phyloP scores from a whole-genome alignment of 225 moss, liverwort and hornwort genomes.

The Asterella californica region DNA sequence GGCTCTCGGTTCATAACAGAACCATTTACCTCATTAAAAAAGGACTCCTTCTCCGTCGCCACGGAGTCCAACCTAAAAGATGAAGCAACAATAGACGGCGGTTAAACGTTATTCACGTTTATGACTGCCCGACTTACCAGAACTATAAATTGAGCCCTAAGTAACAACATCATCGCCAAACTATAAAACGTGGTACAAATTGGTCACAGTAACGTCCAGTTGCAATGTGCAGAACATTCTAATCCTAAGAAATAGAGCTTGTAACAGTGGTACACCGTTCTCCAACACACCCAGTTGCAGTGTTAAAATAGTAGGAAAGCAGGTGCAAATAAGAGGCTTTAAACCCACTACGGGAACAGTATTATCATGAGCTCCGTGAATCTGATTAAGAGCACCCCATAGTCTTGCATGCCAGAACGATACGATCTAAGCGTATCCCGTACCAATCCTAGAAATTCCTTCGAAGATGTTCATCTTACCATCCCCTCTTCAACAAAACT shows the following conservation, averaged over 20 bases:
- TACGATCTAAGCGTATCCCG: slow-evolving; percentile 20
- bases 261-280: no score
- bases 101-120: not conserved
- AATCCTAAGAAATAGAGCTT: no score
- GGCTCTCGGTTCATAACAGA: not conserved
- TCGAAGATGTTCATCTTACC: slow-evolving; percentile 33
- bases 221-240: no score
- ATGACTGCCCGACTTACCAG: not conserved
- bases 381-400: not conserved
- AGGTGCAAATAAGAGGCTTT: no score
- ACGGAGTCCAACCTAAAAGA: slow-evolving; percentile 80
- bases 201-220: not conserved
- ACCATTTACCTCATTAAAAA: slow-evolving; percentile 73
- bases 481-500: slow-evolving; percentile 91
- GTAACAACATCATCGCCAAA: not conserved
- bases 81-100: not conserved
- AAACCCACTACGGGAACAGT: not conserved
- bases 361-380: not conserved
- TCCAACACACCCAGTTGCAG: no score
- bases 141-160: not conserved
- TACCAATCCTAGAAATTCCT: not conserved
- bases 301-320: no score
- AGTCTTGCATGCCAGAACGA: not conserved
- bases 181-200: not conserved
- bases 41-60: slow-evolving; percentile 78